Evolutionary conservation across 805 yeast genomes (phyloP).

Genomic region (Yamadazyma ubonensis): DNA sequence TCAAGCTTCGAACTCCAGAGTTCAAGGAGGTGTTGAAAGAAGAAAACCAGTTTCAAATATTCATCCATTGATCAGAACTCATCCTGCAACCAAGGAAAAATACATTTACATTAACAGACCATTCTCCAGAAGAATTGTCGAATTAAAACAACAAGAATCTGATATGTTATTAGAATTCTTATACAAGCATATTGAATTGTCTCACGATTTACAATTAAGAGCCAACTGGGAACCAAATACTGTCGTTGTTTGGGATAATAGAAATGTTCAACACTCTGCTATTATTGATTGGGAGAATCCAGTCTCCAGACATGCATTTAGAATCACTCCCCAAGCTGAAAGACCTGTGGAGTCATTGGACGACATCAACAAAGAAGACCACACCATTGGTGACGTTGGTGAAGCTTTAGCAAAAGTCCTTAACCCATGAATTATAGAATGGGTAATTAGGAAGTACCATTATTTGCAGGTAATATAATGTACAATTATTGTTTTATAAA

Average conservation of each 20-base stretch:
- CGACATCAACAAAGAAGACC: constrained; percentile 24
- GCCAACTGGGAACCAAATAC: constrained; percentile 38
- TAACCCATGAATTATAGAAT: constrained; percentile 5
- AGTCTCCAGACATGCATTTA: constrained; percentile 34
- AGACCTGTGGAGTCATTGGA: constrained; percentile 35
- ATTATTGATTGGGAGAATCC: constrained; percentile 37
- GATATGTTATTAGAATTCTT: constrained; percentile 30
- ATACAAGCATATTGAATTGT: constrained; percentile 30
- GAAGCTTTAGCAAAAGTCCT: constrained; percentile 22
- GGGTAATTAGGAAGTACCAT: neutral
- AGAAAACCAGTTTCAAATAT: constrained; percentile 33
- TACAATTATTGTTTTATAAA: constrained; percentile 3
- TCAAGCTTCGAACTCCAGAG: constrained; percentile 28
- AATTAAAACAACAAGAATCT: constrained; percentile 36
- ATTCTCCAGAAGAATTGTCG: constrained; percentile 35
- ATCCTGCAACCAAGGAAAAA: constrained; percentile 35
- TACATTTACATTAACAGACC: constrained; percentile 32
- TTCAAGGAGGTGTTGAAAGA: constrained; percentile 34
- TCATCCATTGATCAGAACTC: constrained; percentile 36
- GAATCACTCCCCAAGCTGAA: constrained; percentile 39
- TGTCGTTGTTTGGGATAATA: constrained; percentile 38
- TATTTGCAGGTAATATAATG: neutral
- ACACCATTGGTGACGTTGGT: constrained; percentile 31
- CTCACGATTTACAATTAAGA: constrained; percentile 37
- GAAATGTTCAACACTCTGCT: constrained; percentile 35